Percentiles rank a stretch among this genome's conserved stretches.
phyloP scores from a whole-genome alignment of 1,284 basidiomycete species.

The Phenoliferia sp. region DNA sequence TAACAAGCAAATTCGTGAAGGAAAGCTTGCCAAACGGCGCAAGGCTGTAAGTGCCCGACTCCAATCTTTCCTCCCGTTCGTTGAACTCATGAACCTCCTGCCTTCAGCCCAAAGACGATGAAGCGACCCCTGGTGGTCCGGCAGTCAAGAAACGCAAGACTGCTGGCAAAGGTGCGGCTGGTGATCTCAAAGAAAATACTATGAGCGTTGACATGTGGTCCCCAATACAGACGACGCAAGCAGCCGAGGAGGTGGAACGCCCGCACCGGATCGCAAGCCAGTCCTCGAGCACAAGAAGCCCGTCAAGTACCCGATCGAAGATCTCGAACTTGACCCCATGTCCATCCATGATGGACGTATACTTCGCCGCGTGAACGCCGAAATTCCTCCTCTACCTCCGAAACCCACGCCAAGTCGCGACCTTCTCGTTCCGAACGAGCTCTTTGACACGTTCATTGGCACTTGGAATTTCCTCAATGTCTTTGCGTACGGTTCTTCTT shows the following conservation, averaged over 20 bases:
- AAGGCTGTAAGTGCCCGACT: slow-evolving; percentile 21
- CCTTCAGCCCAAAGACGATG: slow-evolving; percentile 11
- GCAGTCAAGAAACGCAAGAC: slow-evolving; percentile 71
- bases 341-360: slow-evolving; percentile 38
- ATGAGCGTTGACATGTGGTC: no score
- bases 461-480: slow-evolving; percentile 89
- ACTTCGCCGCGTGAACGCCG: slow-evolving; percentile 68
- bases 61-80: background rate
- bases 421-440: slow-evolving; percentile 62
- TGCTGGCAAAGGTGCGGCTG: slow-evolving; percentile 45
- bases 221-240: background rate
- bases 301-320: slow-evolving; percentile 60
- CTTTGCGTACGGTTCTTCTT: slow-evolving; percentile 62
- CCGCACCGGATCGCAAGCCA: background rate
- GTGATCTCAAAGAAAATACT: no score
- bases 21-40: slow-evolving; percentile 53
- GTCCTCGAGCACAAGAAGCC: slow-evolving; percentile 11
- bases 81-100: background rate
- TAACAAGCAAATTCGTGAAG: slow-evolving; percentile 73
- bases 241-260: background rate
- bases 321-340: slow-evolving; percentile 44
- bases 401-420: slow-evolving; percentile 57
- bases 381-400: slow-evolving; percentile 51
- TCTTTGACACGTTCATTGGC: slow-evolving; percentile 80
- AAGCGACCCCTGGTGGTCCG: slow-evolving; percentile 53